Base-by-base conservation (phyloP, 2,329 filamentous ascomycete species). In the Triangularia verruculosa region DNA sequence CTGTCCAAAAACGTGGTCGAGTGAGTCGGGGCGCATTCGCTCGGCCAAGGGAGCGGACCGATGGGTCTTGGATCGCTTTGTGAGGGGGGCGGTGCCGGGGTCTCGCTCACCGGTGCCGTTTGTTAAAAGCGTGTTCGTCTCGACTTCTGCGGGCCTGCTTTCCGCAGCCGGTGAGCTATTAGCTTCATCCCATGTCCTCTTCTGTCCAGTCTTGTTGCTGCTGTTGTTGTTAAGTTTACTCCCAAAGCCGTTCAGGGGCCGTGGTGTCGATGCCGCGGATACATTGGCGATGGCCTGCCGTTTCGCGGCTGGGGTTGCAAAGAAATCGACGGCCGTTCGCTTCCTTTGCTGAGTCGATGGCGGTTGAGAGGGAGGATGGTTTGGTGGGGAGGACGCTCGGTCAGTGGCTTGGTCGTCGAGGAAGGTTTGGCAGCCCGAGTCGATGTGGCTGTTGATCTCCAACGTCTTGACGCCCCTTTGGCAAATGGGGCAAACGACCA, bases 1-100 rank as follows among this genome's bases (percentile, higher is more conserved):
- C 77, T 99, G 95, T 0, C 95, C 95, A 68, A 83, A 93, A 2
- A 98, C 90, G 15, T 97, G 89, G 72, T 97, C 91, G 7, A 99
- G 83, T 0, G 83, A 90, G 62, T 82, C 83, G 1, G 95, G 95
- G 3, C 95, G 87, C 92, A 98, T 97, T 28, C 94, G 90, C 77
- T 99, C 95, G 1, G 95, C 93, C 17, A 99, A 81, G 0, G 95
- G 95, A 8, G 92, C 93, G 0, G 88, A 86, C 71, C 88, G 87
- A 63, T 87, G 85, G 34, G 81, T 85, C 77, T 91, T 92, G 13
- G 83, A 79, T 72, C 88, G 89, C 75, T 94, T 93, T 3, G 80
- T 69, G 8, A 80, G 71, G 13, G 81, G 77, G 25, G 78, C 78
- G 9, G 54, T 51, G 55, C 39, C 17, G 24, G 57, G 52, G 20